These are phyloP conservation scores for Metschnikowia drakensbergensis DNA, from an alignment of 805 yeast genomes.

Conservation along the genomic window DNA sequence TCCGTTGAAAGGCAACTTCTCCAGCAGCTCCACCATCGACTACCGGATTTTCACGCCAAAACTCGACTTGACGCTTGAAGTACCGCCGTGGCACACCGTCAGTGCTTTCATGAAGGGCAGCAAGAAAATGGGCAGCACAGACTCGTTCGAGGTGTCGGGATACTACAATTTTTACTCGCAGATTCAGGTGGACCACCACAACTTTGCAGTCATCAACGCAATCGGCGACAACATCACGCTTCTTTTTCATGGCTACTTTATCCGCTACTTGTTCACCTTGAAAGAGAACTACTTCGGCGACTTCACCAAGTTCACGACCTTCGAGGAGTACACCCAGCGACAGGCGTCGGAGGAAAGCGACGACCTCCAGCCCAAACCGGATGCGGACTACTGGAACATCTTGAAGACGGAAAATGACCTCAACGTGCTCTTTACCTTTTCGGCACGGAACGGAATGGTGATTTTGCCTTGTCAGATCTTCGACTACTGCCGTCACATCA, in stretches of 20 bases:
- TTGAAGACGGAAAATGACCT: constrained; percentile 64
- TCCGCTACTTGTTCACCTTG: constrained; percentile 69
- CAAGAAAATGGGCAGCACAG: constrained; percentile 63
- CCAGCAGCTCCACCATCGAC: constrained; percentile 48
- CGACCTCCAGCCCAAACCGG: not conserved
- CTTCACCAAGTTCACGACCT: constrained; percentile 72
- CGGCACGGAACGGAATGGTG: constrained; percentile 65
- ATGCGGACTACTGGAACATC: constrained; percentile 32
- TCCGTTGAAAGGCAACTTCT: constrained; percentile 56
- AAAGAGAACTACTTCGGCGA: constrained; percentile 92
- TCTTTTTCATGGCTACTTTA: constrained; percentile 72
- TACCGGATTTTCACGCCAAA: constrained; percentile 53
- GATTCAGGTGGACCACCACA: constrained; percentile 63
- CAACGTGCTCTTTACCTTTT: constrained; percentile 71
- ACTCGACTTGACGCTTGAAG: constrained; percentile 59
- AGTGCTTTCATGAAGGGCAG: constrained; percentile 60
- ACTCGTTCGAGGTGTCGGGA: constrained; percentile 59
- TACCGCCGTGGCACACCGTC: constrained; percentile 92
- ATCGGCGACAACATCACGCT: constrained; percentile 64
- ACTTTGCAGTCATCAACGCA: constrained; percentile 63
- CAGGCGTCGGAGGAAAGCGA: constrained; percentile 2
- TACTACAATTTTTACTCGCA: constrained; percentile 58
- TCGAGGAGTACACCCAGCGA: constrained; percentile 60
- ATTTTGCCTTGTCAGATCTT: constrained; percentile 73
- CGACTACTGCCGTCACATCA: constrained; percentile 56